Percentiles rank a stretch among this genome's conserved stretches.
These are phyloP conservation scores for Trichoderma erinaceum DNA, from an alignment of 495 filamentous ascomycete species.

Conservation along the genomic window DNA sequence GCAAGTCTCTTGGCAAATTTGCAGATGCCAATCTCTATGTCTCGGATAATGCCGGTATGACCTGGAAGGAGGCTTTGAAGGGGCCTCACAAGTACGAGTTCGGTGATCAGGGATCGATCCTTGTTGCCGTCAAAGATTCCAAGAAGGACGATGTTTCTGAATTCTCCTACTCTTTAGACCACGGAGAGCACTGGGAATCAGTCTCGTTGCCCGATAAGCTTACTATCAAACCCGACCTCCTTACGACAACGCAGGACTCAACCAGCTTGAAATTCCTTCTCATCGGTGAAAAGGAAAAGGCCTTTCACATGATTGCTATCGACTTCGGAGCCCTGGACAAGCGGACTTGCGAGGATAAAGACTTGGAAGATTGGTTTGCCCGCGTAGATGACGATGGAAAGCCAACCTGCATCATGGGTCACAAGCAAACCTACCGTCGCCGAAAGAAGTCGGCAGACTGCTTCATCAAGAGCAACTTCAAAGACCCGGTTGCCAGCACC, in stretches of 20 bases:
- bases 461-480: constrained; percentile 80
- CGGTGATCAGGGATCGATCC: constrained; percentile 81
- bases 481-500: constrained; percentile 58
- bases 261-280: constrained; percentile 85
- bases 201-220: constrained; percentile 56
- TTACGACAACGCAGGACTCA: constrained; percentile 86
- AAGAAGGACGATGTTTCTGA: constrained; percentile 46
- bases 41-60: constrained; percentile 85
- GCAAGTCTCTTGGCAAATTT: constrained; percentile 55
- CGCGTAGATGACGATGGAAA: constrained; percentile 72
- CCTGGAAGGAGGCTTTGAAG: constrained; percentile 66
- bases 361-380: constrained; percentile 85
- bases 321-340: constrained; percentile 82
- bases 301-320: constrained; percentile 59
- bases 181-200: constrained; percentile 73
- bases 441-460: constrained; percentile 82
- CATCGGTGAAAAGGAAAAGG: constrained; percentile 46
- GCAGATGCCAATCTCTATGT: constrained; percentile 71
- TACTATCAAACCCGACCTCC: constrained; percentile 53
- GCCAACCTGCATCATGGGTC: constrained; percentile 88
- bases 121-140: constrained; percentile 75
- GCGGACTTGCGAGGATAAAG: constrained; percentile 66
- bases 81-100: constrained; percentile 94
- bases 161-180: constrained; percentile 76
- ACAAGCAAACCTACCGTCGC: constrained; percentile 74